Evolutionary conservation across 139 green algal genomes (phyloP).

Genomic region (Parachlorella kessleri): DNA sequence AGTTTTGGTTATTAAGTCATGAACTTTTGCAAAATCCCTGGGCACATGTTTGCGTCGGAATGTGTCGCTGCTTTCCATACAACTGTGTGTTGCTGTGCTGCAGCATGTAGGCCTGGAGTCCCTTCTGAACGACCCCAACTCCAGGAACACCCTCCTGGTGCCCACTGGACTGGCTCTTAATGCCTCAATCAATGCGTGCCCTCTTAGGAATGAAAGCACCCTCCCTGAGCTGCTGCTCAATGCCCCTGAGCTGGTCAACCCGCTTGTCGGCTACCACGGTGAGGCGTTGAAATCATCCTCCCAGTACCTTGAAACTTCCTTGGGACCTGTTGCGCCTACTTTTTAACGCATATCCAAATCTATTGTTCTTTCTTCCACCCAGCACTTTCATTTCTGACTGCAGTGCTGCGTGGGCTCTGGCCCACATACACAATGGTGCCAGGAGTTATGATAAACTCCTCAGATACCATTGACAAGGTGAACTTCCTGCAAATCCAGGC

Average conservation of each 20-base stretch:
- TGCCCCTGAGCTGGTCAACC: conserved; percentile 20
- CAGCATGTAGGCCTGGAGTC: conserved; percentile 14
- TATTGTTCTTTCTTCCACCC: too few relatives aligned
- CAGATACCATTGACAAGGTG: conserved; percentile 35
- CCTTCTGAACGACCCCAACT: conserved; percentile 12
- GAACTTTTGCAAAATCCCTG: too few relatives aligned
- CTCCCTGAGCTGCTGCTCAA: conserved; percentile 20
- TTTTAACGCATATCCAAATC: too few relatives aligned
- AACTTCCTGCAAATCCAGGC: conserved; percentile 14
- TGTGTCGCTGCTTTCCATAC: too few relatives aligned
- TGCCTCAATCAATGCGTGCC: conserved; percentile 19
- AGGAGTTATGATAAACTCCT: conserved; percentile 6
- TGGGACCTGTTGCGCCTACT: too few relatives aligned
- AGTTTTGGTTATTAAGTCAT: too few relatives aligned
- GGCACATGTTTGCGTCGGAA: too few relatives aligned
- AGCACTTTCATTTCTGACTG: too few relatives aligned
- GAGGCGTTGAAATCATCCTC: too few relatives aligned
- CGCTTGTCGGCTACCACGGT: conserved; percentile 28
- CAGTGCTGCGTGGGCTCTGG: conserved; percentile 36
- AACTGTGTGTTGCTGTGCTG: too few relatives aligned
- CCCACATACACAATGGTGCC: conserved; percentile 18
- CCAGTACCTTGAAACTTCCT: too few relatives aligned
- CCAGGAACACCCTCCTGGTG: conserved; percentile 30
- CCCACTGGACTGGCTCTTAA: conserved; percentile 27
- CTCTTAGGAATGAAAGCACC: conserved; percentile 15